These are phyloP conservation scores for Fragaria vesca DNA, from an alignment of 306 rosid genomes.

Conservation along the genomic window DNA sequence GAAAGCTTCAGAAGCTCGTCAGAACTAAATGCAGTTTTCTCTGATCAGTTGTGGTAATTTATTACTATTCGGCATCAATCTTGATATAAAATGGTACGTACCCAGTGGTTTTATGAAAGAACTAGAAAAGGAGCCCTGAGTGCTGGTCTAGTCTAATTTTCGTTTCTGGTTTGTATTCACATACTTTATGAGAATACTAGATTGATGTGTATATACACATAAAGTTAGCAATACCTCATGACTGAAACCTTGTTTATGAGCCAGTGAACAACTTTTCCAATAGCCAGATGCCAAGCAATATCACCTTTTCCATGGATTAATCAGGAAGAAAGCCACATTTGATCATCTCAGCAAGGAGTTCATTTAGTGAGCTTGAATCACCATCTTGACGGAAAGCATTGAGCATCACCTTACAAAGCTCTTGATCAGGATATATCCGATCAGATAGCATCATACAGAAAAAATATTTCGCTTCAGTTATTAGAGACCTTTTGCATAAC, in stretches of 20 bases:
- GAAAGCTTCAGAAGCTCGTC: background rate
- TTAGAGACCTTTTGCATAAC: slow-evolving; percentile 47
- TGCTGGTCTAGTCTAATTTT: background rate
- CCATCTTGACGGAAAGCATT: slow-evolving; percentile 29
- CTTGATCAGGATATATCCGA: slow-evolving; percentile 41
- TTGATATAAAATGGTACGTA: background rate
- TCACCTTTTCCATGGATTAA: slow-evolving; percentile 21
- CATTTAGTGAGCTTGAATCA: slow-evolving; percentile 28
- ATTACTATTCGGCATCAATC: background rate
- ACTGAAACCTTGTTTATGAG: background rate
- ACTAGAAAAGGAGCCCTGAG: background rate
- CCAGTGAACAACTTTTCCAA: background rate
- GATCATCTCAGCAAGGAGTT: slow-evolving; percentile 41
- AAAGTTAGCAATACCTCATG: slow-evolving; percentile 22
- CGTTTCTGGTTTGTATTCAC: background rate
- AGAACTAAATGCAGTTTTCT: background rate
- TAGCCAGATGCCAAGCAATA: background rate
- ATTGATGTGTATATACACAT: background rate
- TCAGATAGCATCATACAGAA: slow-evolving; percentile 50
- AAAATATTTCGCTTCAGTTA: slow-evolving; percentile 43
- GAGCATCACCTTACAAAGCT: slow-evolving; percentile 47
- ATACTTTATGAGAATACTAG: background rate
- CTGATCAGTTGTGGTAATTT: background rate
- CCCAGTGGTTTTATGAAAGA: background rate
- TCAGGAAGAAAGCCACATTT: slow-evolving; percentile 41